Percentiles rank a stretch among this genome's conserved stretches.
Conservation (phyloP, 805 yeast genomes). For the Saccharomycopsis lassenensis region DNA sequence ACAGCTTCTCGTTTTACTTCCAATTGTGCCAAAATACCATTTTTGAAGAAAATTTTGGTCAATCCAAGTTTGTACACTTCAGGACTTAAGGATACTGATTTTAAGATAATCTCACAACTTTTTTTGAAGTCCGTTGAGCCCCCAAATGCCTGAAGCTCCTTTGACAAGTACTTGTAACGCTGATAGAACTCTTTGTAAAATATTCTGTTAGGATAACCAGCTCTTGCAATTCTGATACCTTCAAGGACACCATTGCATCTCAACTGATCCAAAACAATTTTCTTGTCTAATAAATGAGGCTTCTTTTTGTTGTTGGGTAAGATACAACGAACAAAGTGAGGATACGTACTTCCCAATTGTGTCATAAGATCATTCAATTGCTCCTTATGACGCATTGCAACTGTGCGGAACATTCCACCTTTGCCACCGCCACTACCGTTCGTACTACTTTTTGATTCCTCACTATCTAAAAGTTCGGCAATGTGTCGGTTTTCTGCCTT, state of each 20-base stretch:
- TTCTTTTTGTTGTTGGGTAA: conserved; percentile 74
- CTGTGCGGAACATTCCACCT: conserved; percentile 48
- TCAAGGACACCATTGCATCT: conserved; percentile 96
- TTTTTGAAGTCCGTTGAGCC: conserved; percentile 40
- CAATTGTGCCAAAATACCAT: conserved; percentile 88
- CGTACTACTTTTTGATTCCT: conserved; percentile 21
- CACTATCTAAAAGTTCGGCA: conserved; percentile 38
- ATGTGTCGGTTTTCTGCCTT: conserved; percentile 49
- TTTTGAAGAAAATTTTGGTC: conserved; percentile 89
- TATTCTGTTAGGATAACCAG: conserved; percentile 93
- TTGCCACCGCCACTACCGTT: conserved; percentile 20
- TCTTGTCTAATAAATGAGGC: conserved; percentile 62
- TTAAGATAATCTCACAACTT: conserved; percentile 57
- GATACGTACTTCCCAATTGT: conserved; percentile 71
- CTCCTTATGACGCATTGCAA: conserved; percentile 80
- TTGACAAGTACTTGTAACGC: conserved; percentile 62
- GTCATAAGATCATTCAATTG: conserved; percentile 64
- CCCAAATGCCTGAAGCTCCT: conserved; percentile 30
- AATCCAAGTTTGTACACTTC: conserved; percentile 81
- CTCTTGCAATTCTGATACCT: conserved; percentile 93
- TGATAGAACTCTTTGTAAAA: conserved; percentile 68
- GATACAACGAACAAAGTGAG: conserved; percentile 95
- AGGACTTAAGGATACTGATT: conserved; percentile 58
- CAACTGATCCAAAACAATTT: conserved; percentile 74
- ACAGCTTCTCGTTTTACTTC: conserved; percentile 68